These are phyloP conservation scores for Lignosus rhinocerotis DNA, from an alignment of 1,284 basidiomycete genomes.

Conservation along the genomic window DNA sequence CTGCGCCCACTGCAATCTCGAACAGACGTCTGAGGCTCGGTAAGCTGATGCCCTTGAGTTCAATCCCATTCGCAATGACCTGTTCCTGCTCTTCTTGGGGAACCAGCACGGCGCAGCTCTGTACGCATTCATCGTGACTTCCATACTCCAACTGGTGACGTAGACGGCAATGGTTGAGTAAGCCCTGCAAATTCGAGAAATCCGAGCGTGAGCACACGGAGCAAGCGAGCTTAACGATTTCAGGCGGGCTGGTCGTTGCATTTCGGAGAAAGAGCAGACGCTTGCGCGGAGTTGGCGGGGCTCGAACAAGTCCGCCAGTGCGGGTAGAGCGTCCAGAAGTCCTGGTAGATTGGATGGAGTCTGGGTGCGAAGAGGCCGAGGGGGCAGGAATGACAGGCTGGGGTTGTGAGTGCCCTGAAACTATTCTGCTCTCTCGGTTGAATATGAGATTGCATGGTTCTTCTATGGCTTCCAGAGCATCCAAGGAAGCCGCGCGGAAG, in stretches of 20 bases:
- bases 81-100: conserved; percentile 42
- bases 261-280: conserved; percentile 50
- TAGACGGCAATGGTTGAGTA: conserved; percentile 74
- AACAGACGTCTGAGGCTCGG: conserved; percentile 68
- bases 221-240: conserved; percentile 54
- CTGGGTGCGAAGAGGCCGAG: conserved; percentile 19
- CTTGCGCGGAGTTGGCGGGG: conserved; percentile 33
- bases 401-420: conserved; percentile 20
- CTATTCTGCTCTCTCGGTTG: conserved; percentile 38
- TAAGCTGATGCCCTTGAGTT: conserved; percentile 57
- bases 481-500: conserved; percentile 55
- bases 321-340: conserved; percentile 24
- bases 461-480: conserved; percentile 57
- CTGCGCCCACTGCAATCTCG: conserved; percentile 62
- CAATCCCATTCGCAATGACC: conserved; percentile 52
- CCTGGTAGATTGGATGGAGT: conserved; percentile 5
- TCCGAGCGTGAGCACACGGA: conserved; percentile 60
- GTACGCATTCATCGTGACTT: conserved; percentile 74
- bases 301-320: conserved; percentile 40
- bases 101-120: conserved; percentile 56
- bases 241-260: conserved; percentile 33
- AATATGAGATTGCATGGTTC: conserved; percentile 51
- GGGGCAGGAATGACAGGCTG: conserved; percentile 1
- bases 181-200: conserved; percentile 74
- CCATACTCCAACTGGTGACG: conserved; percentile 68